Base-by-base conservation (phyloP, 2,329 filamentous ascomycete species). In the Ploettnerulaceae sp. region DNA sequence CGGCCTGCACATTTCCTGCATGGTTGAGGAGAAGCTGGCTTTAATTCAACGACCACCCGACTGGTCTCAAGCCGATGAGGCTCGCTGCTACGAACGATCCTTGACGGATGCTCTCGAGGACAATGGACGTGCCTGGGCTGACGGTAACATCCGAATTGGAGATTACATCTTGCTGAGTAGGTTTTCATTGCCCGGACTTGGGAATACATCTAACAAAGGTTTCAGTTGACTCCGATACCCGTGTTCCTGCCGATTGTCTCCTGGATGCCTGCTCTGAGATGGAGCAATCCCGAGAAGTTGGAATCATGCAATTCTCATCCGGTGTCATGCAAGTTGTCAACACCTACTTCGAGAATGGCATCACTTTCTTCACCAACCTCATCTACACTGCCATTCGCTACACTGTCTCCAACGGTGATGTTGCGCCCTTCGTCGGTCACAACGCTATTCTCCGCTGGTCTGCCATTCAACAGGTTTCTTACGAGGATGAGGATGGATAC, bases 121-220 rank as follows among this genome's bases (percentile, higher is more conserved):
- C 39, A 73, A 86, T 46, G 79, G 81, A 7, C 77, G 82, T 15
- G 84, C 84, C 15, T 86, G 84, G 84, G 87, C 87, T 14, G 86
- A 89, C 61, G 89, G 88, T 52, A 89, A 93, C 65, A 84, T 95
- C 57, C 86, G 88, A 36, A 72, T 94, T 15, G 89, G 89, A 41
- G 88, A 94, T 67, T 90, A 89, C 65, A 87, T 90, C 50, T 71
- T 86, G 14, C 70, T 90, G 48, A 85, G n/a, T n/a, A n/a, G n/a
- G n/a, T n/a, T n/a, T n/a, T n/a, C n/a, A n/a, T n/a, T n/a, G n/a
- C n/a, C n/a, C n/a, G n/a, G n/a, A n/a, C n/a, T n/a, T n/a, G n/a
- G n/a, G n/a, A n/a, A n/a, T n/a, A n/a, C n/a, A n/a, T n/a, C n/a
- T n/a, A n/a, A n/a, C n/a, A n/a, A n/a, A n/a, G n/a, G n/a, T n/a